Evolutionary conservation across 805 yeast species (phyloP), one percentile per base, ranked within the genome.

Genomic region (Blastobotrys chiropterorum): DNA sequence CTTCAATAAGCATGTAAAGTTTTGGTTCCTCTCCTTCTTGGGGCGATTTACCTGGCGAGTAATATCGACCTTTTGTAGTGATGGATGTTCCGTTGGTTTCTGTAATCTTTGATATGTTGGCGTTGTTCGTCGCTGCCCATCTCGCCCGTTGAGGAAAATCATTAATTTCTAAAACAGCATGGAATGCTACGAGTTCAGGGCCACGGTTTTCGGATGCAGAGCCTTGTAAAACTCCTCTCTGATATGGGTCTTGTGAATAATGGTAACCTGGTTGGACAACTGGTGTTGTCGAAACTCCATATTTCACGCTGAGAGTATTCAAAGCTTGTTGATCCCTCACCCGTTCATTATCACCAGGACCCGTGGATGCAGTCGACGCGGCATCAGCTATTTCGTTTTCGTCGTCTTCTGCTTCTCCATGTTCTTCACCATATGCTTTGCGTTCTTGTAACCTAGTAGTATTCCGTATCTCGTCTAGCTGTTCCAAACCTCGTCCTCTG

Each of bases 401-500:
- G 1, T 56, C 61, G 6, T 58, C 56, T 22, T 51, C 57, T 43
- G n/a, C 47, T 11, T 58, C 64, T 3, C 51, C 63, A 1, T 54
- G 65, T 3, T 61, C 68, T 4, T 70, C 76, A 26, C 68, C 77
- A 17, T 71, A 78, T 6, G 78, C 72, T 52, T 70, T 71, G 49
- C 79, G 68, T 59, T 83, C 85, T 30, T 75, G 52, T 50, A 71
- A 72, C 54, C 79, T 71, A 45, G 76, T 72, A 46, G 73, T 73
- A 43, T 78, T 77, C 52, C 94, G 69, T 5, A 74, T 66, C 53
- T 81, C 80, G 54, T 87, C 90, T 42, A 90, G 70, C 56, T 84
- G 85, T 44, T 84, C 92, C 49, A 90, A 73, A 1, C 98, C 98
- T 58, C 86, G 84, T 17, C 99, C 99, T 2, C 97, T 95, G 71